These are phyloP conservation scores for Aphanomyces euteiches DNA, from an alignment of 352 stramenopile species.

Conservation along the genomic window DNA sequence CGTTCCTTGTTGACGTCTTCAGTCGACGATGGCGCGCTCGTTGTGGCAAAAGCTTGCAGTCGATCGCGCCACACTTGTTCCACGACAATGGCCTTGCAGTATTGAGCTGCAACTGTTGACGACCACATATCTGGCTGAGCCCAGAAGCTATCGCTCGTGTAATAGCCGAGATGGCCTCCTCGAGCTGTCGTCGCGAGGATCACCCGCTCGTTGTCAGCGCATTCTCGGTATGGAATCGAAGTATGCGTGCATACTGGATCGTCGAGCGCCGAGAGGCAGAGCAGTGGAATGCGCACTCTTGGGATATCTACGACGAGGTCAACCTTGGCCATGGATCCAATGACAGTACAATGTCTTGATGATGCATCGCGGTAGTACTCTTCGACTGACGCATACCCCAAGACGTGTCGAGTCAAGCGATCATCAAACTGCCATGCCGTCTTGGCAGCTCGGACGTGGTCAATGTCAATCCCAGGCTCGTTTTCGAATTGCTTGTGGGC, in stretches of 20 bases:
- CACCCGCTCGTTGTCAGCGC: conserved; percentile 51
- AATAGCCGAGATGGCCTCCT: conserved; percentile 69
- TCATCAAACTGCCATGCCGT: conserved; percentile 59
- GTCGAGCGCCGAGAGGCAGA: conserved; percentile 50
- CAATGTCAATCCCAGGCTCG: conserved; percentile 47
- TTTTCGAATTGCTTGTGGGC: conserved; percentile 51
- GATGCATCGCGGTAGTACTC: conserved; percentile 40
- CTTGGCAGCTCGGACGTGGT: conserved; percentile 38
- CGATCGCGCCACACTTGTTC: no score
- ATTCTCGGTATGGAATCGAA: conserved; percentile 35
- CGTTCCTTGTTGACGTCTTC: no score
- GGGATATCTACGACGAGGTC: conserved; percentile 30
- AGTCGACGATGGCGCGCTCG: no score
- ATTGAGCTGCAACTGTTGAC: conserved; percentile 16
- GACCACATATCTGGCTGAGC: conserved; percentile 14
- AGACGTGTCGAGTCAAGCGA: conserved; percentile 43
- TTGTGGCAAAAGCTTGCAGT: no score
- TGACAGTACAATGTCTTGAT: conserved; percentile 27
- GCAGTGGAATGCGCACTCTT: conserved; percentile 41
- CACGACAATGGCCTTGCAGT: background rate
- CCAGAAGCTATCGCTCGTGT: conserved; percentile 37
- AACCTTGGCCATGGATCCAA: background rate
- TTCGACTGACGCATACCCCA: conserved; percentile 35
- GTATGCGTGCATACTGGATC: conserved; percentile 46
- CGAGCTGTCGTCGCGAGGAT: conserved; percentile 61